A percentile compares a stretch with the other conserved stretches of the same genome.
Conservation (phyloP, 2,329 filamentous ascomycete genomes). For the Ascochyta rabiei region DNA sequence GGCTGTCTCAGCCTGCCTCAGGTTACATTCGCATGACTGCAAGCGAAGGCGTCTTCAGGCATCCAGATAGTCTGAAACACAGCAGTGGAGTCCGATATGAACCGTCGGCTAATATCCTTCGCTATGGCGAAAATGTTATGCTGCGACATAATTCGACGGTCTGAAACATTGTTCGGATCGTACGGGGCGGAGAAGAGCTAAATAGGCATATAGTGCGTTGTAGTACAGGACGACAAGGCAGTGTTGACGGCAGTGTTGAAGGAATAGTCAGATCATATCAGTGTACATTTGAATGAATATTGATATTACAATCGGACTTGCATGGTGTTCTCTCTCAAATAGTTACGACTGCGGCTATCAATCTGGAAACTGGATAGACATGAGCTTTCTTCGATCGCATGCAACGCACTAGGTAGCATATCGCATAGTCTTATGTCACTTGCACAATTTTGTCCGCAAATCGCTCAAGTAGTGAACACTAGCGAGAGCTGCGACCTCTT, state of each 20-base stretch:
- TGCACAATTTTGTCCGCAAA: too few relatives aligned
- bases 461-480: too few relatives aligned
- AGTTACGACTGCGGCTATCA: neutral
- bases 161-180: neutral
- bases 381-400: too few relatives aligned
- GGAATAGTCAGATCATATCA: too few relatives aligned
- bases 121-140: neutral
- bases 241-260: too few relatives aligned
- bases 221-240: neutral
- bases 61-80: neutral
- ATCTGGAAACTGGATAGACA: neutral
- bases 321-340: neutral
- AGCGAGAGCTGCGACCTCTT: too few relatives aligned
- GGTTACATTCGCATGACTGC: neutral
- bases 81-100: neutral
- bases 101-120: neutral
- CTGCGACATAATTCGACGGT: neutral
- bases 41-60: neutral
- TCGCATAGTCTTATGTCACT: too few relatives aligned
- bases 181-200: neutral
- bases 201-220: neutral
- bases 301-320: neutral
- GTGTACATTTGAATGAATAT: too few relatives aligned
- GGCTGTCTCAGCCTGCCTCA: neutral
- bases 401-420: too few relatives aligned